Conservation (phyloP, 768 basidiomycete genomes). For the Suillus lakei region DNA sequence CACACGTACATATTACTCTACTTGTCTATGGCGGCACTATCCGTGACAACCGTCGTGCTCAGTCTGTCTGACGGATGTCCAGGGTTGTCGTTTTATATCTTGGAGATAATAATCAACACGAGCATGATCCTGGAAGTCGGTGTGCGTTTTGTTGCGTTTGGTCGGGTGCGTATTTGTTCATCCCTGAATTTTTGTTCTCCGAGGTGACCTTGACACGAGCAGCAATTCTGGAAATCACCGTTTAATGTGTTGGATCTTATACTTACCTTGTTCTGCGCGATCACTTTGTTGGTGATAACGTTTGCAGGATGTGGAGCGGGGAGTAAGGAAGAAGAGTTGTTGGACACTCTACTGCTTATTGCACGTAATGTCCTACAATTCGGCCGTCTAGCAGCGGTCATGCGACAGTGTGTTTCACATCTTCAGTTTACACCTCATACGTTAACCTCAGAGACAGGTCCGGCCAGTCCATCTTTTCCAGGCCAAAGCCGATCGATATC, state of each 20-base stretch:
- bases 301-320: constrained; percentile 84
- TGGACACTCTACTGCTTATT: constrained; percentile 91
- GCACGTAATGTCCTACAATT: constrained; percentile 94
- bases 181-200: background rate
- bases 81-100: constrained; percentile 83
- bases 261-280: constrained; percentile 85
- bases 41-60: constrained; percentile 83
- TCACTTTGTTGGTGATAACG: constrained; percentile 87
- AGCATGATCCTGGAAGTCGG: constrained; percentile 95
- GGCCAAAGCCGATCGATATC: constrained; percentile 86
- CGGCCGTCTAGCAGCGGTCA: constrained; percentile 87
- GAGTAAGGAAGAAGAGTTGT: constrained; percentile 91
- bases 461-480: constrained; percentile 87
- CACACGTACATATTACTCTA: constrained; percentile 87
- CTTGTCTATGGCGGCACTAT: constrained; percentile 86
- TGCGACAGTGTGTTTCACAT: constrained; percentile 77
- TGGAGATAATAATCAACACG: constrained; percentile 87
- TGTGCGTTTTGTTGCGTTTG: constrained; percentile 91
- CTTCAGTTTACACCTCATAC: constrained; percentile 4
- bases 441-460: constrained; percentile 52
- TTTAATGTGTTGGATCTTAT: constrained; percentile 91
- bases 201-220: constrained; percentile 6
- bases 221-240: constrained; percentile 98
- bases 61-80: constrained; percentile 87
- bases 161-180: constrained; percentile 63